Base-by-base conservation (phyloP, 352 stramenopile species). In the Aphanomyces euteiches region DNA sequence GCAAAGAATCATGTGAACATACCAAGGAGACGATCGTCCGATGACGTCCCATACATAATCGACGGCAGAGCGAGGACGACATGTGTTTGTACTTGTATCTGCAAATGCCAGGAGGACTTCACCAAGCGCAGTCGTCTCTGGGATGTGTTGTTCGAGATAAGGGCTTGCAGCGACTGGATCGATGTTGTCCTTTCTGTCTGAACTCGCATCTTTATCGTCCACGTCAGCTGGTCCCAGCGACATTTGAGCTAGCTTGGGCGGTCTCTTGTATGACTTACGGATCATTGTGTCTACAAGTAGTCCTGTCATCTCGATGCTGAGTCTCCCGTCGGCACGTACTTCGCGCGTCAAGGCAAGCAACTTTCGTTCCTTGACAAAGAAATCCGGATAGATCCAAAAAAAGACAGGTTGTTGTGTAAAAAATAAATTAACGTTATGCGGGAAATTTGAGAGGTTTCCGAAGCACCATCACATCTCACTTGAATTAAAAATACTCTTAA, bases 31-130 rank as follows among this genome's bases (percentile, higher is more conserved):
- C 21, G 40, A 37, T 17, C 13, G 34, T n/a, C 54, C 17, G 8
- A n/a, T 61, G 6, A 19, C 7, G 54, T 6, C 7, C 19, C 54
- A 41, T 58, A 2, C 50, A 10, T 38, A 21, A 34, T 58, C 50
- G 15, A 58, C 17, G 54, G 43, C 34, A 37, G 19, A 13, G 6
- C 34, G 54, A 10, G 21, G 28, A 4, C 10, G 15, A 8, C 13
- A 41, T 21, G 57, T 41, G 13, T 38, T 39, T 4, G 61, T n/a
- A 36, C 19, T 60, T 10, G 36, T 39, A 15, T 21, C 54, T 6
- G 64, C 47, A 63, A 70, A 63, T 13, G 64, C 61, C 64, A 70
- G 43, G 54, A 70, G 47, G 3, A 61, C 54, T 64, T 70, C 64
- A 17, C 64, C 64, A 10, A 70, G 40, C 47, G 48, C 36, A 3